These are phyloP conservation scores for Cryptococcus maquisensis DNA, from an alignment of 1,284 basidiomycete species.

Conservation along the genomic window DNA sequence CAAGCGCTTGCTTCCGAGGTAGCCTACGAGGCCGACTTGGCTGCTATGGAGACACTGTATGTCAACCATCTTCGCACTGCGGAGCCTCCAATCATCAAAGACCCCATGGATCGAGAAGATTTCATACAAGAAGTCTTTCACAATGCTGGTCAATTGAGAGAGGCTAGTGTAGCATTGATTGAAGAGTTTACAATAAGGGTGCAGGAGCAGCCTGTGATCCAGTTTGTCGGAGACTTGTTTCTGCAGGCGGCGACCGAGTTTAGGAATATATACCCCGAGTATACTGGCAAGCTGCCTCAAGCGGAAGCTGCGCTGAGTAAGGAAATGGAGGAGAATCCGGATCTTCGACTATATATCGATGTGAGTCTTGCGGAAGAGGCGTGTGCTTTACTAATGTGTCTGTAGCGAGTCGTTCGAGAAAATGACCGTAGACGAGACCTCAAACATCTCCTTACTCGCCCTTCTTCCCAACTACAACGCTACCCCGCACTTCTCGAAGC, in stretches of 20 bases:
- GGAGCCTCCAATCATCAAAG: constrained; percentile 66
- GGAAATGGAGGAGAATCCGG: constrained; percentile 73
- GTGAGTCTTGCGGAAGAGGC: constrained; percentile 49
- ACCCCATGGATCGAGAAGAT: constrained; percentile 61
- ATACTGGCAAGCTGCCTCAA: constrained; percentile 76
- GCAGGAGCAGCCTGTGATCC: constrained; percentile 70
- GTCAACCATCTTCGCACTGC: constrained; percentile 69
- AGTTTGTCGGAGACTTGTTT: constrained; percentile 85
- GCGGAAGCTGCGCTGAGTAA: constrained; percentile 83
- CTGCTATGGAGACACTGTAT: constrained; percentile 74
- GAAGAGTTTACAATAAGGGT: constrained; percentile 83
- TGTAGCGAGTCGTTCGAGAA: constrained; percentile 60
- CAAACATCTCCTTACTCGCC: constrained; percentile 79
- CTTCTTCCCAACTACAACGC: constrained; percentile 81
- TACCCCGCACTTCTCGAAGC: constrained; percentile 85
- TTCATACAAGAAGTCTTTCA: constrained; percentile 85
- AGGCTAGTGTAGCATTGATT: constrained; percentile 73
- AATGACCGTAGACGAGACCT: constrained; percentile 75
- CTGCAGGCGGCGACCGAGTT: constrained; percentile 84
- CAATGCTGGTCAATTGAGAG: constrained; percentile 76
- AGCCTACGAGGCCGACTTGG: constrained; percentile 83
- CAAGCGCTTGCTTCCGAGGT: constrained; percentile 88
- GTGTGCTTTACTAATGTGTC: neutral
- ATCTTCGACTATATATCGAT: constrained; percentile 83
- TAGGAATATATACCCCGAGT: constrained; percentile 75